Conservation (phyloP, 768 basidiomycete species). For the Multifurca ochricompacta region DNA sequence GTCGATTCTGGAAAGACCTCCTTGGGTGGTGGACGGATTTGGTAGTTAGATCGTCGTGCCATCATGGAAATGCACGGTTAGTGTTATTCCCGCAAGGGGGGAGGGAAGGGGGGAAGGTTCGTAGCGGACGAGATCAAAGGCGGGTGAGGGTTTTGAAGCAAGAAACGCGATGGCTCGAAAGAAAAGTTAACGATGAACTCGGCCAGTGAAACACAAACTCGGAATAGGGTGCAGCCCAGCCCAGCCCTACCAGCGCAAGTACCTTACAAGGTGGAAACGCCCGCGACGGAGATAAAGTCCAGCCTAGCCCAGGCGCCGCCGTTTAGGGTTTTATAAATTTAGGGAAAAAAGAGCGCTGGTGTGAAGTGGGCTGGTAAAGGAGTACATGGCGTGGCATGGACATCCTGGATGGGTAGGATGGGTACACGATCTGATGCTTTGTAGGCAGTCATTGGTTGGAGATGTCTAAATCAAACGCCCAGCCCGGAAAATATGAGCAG, state of each 20-base stretch:
- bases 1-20: slow-evolving; percentile 21
- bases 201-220: background rate
- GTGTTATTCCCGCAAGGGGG: background rate
- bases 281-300: slow-evolving; percentile 18
- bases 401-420: background rate
- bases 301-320: slow-evolving; percentile 11
- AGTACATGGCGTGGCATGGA: background rate
- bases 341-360: slow-evolving; percentile 10
- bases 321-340: slow-evolving; percentile 17
- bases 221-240: slow-evolving; percentile 11
- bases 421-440: background rate
- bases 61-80: background rate
- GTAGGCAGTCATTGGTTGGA: background rate
- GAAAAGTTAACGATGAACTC: background rate
- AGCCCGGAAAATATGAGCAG: background rate
- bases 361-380: background rate
- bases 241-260: slow-evolving; percentile 7
- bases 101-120: background rate
- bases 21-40: slow-evolving; percentile 17
- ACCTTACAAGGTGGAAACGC: slow-evolving; percentile 2
- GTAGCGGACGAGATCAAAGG: background rate
- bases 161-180: slow-evolving; percentile 2
- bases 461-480: background rate
- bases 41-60: slow-evolving; percentile 17
- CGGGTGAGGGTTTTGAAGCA: background rate